A percentile compares a stretch with the other conserved stretches of the same genome.
phyloP scores from a whole-genome alignment of 257 asterid species.

The Jacaranda copaia region DNA sequence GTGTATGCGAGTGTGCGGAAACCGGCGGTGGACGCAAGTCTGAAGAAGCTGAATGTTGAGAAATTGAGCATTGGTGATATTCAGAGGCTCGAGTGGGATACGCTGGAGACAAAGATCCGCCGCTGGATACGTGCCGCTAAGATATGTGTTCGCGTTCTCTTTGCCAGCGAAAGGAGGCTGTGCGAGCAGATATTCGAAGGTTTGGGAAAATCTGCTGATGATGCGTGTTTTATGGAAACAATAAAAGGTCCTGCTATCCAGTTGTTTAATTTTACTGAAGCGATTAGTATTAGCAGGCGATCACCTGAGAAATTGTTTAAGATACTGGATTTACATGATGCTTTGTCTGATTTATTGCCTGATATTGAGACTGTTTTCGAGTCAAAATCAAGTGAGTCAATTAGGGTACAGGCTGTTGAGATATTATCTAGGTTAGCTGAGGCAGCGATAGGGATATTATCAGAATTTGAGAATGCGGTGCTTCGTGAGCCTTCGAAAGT shows the following conservation, averaged over 20 bases:
- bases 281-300: constrained; percentile 77
- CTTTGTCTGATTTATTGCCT: constrained; percentile 74
- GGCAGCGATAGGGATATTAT: constrained; percentile 82
- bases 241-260: constrained; percentile 87
- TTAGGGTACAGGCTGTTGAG: constrained; percentile 79
- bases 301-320: constrained; percentile 92
- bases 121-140: constrained; percentile 85
- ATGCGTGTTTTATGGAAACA: constrained; percentile 81
- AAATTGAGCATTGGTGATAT: constrained; percentile 84
- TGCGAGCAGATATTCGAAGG: constrained; percentile 81
- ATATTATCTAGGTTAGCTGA: constrained; percentile 82
- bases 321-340: constrained; percentile 86
- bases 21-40: constrained; percentile 64
- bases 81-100: constrained; percentile 87
- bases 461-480: constrained; percentile 84
- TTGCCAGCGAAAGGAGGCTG: constrained; percentile 76
- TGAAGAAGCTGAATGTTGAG: constrained; percentile 67
- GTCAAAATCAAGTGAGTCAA: constrained; percentile 67
- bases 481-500: constrained; percentile 79
- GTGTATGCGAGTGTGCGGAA: constrained; percentile 86
- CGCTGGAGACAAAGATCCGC: constrained; percentile 79
- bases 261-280: constrained; percentile 86
- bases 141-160: constrained; percentile 73
- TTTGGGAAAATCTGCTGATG: constrained; percentile 62
- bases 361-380: constrained; percentile 77